Conservation (phyloP, 352 stramenopile species). For the Phytophthora pluvialis region DNA sequence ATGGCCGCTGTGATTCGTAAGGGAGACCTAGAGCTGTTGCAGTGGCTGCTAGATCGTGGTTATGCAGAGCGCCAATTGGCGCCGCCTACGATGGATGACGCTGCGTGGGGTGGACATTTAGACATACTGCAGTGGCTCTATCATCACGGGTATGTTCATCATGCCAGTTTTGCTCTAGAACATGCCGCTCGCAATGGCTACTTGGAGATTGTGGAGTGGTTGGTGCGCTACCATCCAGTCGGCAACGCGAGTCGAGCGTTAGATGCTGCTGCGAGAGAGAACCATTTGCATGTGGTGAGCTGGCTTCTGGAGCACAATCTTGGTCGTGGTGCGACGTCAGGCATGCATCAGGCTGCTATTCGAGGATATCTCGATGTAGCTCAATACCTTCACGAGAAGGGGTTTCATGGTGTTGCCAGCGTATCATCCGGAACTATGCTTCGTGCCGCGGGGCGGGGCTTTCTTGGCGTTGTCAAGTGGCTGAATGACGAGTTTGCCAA, state of each 20-base stretch:
- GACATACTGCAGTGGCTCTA: conserved; percentile 39
- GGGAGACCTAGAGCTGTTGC: conserved; percentile 30
- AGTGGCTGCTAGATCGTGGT: conserved; percentile 35
- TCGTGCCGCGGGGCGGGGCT: conserved; percentile 33
- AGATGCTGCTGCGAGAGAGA: conserved; percentile 32
- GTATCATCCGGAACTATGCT: conserved; percentile 41
- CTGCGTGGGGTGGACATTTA: conserved; percentile 31
- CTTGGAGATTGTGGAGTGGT: conserved; percentile 47
- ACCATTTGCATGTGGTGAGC: conserved; percentile 27
- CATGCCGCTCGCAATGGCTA: conserved; percentile 42
- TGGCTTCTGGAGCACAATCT: conserved; percentile 37
- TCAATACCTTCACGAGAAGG: conserved; percentile 28
- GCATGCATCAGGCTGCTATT: conserved; percentile 38
- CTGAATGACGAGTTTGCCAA: conserved; percentile 27
- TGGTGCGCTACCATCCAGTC: conserved; percentile 34
- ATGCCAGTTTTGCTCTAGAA: conserved; percentile 38
- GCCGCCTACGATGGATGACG: conserved; percentile 40
- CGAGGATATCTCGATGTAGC: conserved; percentile 36
- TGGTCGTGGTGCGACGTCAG: conserved; percentile 32
- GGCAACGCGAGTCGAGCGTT: conserved; percentile 41
- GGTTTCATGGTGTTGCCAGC: conserved; percentile 24
- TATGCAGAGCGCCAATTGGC: conserved; percentile 32
- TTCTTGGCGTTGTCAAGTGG: conserved; percentile 39
- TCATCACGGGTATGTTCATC: conserved; percentile 33
- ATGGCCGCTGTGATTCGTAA: conserved; percentile 23